These are phyloP conservation scores for Lasiosphaeria ovina DNA, from an alignment of 495 filamentous ascomycete species.

Conservation along the genomic window DNA sequence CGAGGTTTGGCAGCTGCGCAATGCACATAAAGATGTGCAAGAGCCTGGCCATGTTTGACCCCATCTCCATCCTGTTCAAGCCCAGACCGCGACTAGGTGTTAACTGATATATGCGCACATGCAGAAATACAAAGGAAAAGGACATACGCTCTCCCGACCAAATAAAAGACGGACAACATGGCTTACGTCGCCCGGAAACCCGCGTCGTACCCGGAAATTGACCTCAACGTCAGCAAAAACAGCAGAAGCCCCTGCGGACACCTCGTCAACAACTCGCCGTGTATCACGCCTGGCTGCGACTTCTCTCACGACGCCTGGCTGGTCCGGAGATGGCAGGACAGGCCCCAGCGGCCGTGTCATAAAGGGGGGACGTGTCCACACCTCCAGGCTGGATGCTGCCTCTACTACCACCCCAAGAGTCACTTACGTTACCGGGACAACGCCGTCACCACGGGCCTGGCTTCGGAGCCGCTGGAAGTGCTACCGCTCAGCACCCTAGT, in stretches of 20 bases:
- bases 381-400: slow-evolving; percentile 5
- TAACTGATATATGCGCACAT: no score
- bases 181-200: no score
- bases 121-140: no score
- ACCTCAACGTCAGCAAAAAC: background rate
- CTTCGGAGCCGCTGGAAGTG: background rate
- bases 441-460: background rate
- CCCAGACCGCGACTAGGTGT: no score
- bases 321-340: background rate
- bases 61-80: no score
- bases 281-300: background rate
- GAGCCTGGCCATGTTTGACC: no score
- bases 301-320: background rate
- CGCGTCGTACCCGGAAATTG: no score
- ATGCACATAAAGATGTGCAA: no score
- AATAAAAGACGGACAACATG: no score
- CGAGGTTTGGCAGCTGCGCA: no score
- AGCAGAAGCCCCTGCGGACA: background rate
- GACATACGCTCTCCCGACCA: no score
- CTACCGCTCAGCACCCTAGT: slow-evolving; percentile 5
- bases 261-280: slow-evolving; percentile 5
- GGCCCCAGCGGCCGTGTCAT: background rate
- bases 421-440: background rate
- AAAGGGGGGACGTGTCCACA: slow-evolving; percentile 5
- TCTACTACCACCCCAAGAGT: slow-evolving; percentile 13